Evolutionary conservation across 2,329 filamentous ascomycete species (phyloP).

Genomic region (Pezicula carpinea): DNA sequence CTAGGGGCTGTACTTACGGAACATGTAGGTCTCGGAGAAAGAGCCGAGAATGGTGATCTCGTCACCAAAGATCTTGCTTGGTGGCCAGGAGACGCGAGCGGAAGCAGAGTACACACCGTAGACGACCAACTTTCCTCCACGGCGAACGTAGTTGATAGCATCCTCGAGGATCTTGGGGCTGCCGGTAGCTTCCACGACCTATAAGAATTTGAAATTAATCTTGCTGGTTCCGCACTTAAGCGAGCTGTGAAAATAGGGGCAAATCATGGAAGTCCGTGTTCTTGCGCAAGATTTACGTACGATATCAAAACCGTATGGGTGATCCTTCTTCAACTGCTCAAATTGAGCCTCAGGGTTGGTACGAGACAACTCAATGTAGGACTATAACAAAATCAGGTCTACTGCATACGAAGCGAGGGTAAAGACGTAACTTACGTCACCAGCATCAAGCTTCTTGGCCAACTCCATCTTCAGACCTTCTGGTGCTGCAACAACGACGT

Average conservation of each 20-base stretch:
- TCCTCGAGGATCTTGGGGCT: slow-evolving; percentile 65
- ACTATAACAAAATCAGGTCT: slow-evolving; percentile 8
- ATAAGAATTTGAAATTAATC: neutral
- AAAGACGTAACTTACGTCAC: slow-evolving; percentile 32
- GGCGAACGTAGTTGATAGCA: slow-evolving; percentile 65
- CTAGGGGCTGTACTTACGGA: no score
- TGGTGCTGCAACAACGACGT: slow-evolving; percentile 65
- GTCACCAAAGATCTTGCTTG: slow-evolving; percentile 63
- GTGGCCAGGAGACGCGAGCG: slow-evolving; percentile 62
- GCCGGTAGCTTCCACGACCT: slow-evolving; percentile 65
- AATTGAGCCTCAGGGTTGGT: slow-evolving; percentile 55
- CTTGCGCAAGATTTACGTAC: neutral
- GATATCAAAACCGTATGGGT: slow-evolving; percentile 66
- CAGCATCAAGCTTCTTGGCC: slow-evolving; percentile 51
- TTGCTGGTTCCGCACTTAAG: neutral
- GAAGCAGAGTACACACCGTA: slow-evolving; percentile 63
- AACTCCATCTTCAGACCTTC: slow-evolving; percentile 67
- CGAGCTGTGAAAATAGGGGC: no score
- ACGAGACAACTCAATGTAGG: slow-evolving; percentile 49
- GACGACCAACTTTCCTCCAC: slow-evolving; percentile 67
- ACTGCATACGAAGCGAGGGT: neutral
- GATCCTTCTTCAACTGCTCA: slow-evolving; percentile 54
- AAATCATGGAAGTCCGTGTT: no score
- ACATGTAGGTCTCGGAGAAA: slow-evolving; percentile 71
- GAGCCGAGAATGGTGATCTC: slow-evolving; percentile 71